Percentiles rank a stretch among this genome's conserved stretches.
These are phyloP conservation scores for Luvunga scandens DNA, from an alignment of 345 rosid genomes.

Conservation along the genomic window DNA sequence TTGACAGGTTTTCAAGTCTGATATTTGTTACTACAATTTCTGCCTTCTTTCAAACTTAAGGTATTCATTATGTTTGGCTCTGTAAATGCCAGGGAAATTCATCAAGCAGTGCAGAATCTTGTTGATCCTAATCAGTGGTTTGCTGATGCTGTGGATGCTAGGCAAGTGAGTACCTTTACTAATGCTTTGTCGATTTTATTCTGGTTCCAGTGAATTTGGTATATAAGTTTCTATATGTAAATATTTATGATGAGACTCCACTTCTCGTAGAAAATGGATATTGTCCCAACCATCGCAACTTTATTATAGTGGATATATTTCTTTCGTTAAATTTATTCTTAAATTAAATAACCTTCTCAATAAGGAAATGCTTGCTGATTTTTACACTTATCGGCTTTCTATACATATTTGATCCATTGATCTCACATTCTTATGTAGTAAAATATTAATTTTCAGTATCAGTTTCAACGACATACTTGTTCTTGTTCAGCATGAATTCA, in stretches of 20 bases:
- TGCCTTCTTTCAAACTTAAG: neutral
- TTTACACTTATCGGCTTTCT: neutral
- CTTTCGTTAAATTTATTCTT: neutral
- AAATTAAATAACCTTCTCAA: neutral
- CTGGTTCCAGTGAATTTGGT: conserved; percentile 2
- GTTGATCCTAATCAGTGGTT: conserved; percentile 81
- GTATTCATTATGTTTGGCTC: conserved; percentile 16
- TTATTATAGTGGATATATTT: neutral
- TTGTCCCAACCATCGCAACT: neutral
- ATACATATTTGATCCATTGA: neutral
- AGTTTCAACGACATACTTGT: neutral
- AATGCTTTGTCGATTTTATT: neutral
- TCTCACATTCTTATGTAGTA: neutral
- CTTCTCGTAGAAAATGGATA: neutral
- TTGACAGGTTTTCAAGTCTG: conserved; percentile 60
- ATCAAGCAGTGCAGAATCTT: conserved; percentile 83
- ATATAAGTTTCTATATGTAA: neutral
- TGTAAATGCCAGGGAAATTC: conserved; percentile 70
- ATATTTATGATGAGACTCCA: neutral
- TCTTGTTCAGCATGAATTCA: neutral
- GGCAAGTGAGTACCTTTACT: conserved; percentile 65
- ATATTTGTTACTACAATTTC: conserved; percentile 4
- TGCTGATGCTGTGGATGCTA: conserved; percentile 95
- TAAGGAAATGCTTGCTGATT: neutral
- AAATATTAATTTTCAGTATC: neutral